These are phyloP conservation scores for Nyctanthes arbortristis DNA, from an alignment of 257 asterid genomes.

Conservation along the genomic window DNA sequence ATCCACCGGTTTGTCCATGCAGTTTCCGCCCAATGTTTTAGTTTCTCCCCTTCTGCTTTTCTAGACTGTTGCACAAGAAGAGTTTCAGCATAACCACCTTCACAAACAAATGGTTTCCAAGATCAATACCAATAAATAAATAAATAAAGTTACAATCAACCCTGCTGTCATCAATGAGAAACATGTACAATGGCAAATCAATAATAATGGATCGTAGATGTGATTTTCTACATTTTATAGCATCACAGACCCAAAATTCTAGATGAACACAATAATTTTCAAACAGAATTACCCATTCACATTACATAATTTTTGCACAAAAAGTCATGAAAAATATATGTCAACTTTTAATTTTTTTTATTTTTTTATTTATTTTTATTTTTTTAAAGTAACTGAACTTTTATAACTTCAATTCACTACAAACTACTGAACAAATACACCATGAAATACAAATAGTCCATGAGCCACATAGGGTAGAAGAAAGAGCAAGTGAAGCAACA, in stretches of 20 bases:
- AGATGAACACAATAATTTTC: not conserved
- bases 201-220: no score
- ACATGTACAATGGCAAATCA: no score
- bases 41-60: slow-evolving; percentile 77
- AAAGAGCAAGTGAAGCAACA: no score
- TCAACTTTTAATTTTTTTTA: no score
- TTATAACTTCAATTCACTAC: no score
- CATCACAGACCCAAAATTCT: not conserved
- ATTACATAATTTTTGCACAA: not conserved
- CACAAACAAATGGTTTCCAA: slow-evolving; percentile 13
- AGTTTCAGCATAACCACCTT: slow-evolving; percentile 90
- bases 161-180: no score
- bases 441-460: no score
- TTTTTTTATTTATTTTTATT: no score
- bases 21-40: slow-evolving; percentile 68
- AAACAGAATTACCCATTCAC: not conserved
- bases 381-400: no score
- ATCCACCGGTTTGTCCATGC: slow-evolving; percentile 69
- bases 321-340: not conserved
- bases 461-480: no score
- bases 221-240: not conserved
- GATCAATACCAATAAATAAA: not conserved
- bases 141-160: no score
- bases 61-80: slow-evolving; percentile 75
- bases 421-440: no score